These are phyloP conservation scores for Lactarius vividus DNA, from an alignment of 768 basidiomycete species.

Conservation along the genomic window DNA sequence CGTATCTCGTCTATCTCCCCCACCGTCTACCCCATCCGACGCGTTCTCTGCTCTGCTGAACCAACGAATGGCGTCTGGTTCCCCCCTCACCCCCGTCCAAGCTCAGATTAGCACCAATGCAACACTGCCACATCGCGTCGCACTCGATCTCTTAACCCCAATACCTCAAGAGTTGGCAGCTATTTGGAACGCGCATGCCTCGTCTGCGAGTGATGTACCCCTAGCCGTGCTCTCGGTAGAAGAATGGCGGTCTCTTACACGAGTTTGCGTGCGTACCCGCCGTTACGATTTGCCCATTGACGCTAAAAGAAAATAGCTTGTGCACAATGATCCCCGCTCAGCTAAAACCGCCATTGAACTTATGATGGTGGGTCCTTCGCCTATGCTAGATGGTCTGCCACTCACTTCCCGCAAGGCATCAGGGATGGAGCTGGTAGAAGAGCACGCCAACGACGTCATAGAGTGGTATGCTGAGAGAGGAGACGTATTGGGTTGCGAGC, in stretches of 20 bases:
- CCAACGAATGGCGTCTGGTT: not conserved
- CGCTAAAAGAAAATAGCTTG: slow-evolving; percentile 39
- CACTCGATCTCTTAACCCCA: not conserved
- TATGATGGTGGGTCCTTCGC: slow-evolving; percentile 43
- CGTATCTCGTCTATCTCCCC: slow-evolving; percentile 27
- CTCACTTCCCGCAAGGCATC: slow-evolving; percentile 5
- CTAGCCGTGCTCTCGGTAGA: slow-evolving; percentile 42
- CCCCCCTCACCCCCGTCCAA: not conserved
- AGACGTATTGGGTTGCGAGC: slow-evolving; percentile 39
- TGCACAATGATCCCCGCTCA: slow-evolving; percentile 44
- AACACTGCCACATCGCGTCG: slow-evolving; percentile 4
- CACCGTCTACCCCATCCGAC: not conserved
- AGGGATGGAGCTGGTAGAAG: slow-evolving; percentile 15
- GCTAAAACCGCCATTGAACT: slow-evolving; percentile 52
- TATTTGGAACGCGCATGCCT: not conserved
- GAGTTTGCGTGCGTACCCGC: slow-evolving; percentile 47
- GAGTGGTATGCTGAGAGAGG: slow-evolving; percentile 17
- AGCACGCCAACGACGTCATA: slow-evolving; percentile 35
- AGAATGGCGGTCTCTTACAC: slow-evolving; percentile 52
- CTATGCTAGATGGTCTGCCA: not conserved
- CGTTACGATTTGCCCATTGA: slow-evolving; percentile 37
- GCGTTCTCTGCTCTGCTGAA: slow-evolving; percentile 15
- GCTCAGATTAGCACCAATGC: not conserved
- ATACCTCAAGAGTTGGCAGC: not conserved
- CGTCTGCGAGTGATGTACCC: not conserved